Base-by-base conservation (phyloP, 2,329 filamentous ascomycete species). In the Cytospora piceae region DNA sequence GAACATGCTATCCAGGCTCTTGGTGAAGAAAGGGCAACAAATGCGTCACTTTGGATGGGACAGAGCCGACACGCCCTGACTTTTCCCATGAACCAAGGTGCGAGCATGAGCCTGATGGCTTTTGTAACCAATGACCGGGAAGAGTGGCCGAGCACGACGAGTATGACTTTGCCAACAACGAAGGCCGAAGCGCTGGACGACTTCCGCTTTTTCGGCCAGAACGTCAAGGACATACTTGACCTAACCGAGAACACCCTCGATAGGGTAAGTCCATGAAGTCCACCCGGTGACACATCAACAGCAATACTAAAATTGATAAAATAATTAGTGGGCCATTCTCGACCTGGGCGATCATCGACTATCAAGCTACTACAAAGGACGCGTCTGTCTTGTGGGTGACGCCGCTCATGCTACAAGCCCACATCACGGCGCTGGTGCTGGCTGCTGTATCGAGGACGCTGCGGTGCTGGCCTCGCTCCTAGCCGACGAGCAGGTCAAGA, bases 321-420 rank as follows among this genome's bases (percentile, higher is more conserved):
- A n/a, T n/a, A n/a, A n/a, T 34, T 61, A 79, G 72, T 88, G 76
- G 73, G 81, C 78, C 1, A 77, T 83, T 37, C 83, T 82, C 68
- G 81, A 82, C 56, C 73, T 82, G 0, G 78, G 77, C 37, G 75
- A 81, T n/a, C 70, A 79, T 52, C 80, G 79, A 0, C 73, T 82
- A 0, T 77, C 77, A 1, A 71, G 72, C 14, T 84, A 80, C 53
- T 78, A 76, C 69, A 77, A 77, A 29, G 78, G 77, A 9, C 76
- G 80, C 0, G 70, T 83, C 29, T 81, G 78, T 46, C 77, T 89
- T 2, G 73, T 86, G 0, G 87, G 87, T 17, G 87, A 90, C 70
- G 86, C 87, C 0, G 87, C 87, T 0, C 87, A 90, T 71, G 86
- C 86, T 0, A 84, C 84, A 49, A 84, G 85, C 0, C 87, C 87